Conservation (phyloP, 306 rosid species). For the Sicyos baderoa region DNA sequence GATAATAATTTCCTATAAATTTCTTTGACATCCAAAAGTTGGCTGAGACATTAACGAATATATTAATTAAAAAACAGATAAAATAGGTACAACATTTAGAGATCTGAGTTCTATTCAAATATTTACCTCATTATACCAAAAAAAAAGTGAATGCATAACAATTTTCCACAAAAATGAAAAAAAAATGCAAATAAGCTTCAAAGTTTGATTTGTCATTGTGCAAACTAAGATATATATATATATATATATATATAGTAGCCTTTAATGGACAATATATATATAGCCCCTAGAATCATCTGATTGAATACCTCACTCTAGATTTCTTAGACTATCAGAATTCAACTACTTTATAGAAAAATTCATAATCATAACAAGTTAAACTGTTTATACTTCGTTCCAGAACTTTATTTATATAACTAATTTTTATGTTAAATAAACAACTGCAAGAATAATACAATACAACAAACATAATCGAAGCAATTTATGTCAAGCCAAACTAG, state of each 20-base stretch:
- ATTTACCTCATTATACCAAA: not conserved
- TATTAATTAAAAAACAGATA: too few species aligned
- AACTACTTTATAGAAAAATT: not conserved
- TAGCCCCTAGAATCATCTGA: not conserved
- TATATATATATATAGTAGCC: too few species aligned
- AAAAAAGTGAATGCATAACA: too few species aligned
- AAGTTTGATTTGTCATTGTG: not conserved
- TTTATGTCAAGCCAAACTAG: not conserved
- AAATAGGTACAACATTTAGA: not conserved
- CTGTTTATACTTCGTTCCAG: not conserved
- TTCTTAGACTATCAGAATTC: not conserved
- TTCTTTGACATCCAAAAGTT: too few species aligned
- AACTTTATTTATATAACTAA: not conserved
- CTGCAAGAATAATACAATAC: not conserved
- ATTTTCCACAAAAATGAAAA: not conserved
- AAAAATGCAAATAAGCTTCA: not conserved
- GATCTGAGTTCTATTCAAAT: not conserved
- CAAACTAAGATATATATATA: not conserved
- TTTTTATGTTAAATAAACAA: not conserved
- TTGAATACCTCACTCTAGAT: not conserved
- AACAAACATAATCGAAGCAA: not conserved
- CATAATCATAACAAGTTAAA: not conserved
- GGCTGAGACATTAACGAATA: too few species aligned
- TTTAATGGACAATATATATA: too few species aligned
- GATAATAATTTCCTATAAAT: too few species aligned